Evolutionary conservation across 129 eudicot species (phyloP), one percentile per base, ranked within the genome.

Genomic region (Flaveria brownii): DNA sequence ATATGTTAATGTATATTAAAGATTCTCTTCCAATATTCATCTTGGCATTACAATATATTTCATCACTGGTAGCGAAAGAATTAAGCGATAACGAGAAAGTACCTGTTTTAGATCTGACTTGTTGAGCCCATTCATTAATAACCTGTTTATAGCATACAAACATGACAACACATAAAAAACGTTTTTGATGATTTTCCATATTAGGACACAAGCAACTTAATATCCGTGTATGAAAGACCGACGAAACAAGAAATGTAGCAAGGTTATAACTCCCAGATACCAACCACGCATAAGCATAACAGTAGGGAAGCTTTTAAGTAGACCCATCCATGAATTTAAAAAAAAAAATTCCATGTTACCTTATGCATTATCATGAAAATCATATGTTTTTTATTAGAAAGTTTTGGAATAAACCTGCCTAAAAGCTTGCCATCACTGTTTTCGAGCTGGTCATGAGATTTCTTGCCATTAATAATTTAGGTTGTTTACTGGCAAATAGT

Each of bases 401-500:
- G 49, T 43, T 63, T 50, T 73, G 22, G 9, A 15, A 51, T 42
- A 30, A 47, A 67, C 57, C 84, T 73, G 74, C 79, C 79, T 55
- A 74, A 80, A 80, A 74, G 13, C 66, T 71, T 67, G 74, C 73
- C 84, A 59, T 63, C 57, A 71, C 70, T 78, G 81, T 81, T 33
- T 63, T 63, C 67, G 78, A 76, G 72, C 59, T 54, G 54, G 60
- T 20, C 71, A 65, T 42, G 72, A 66, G 70, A 81, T 81, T 60
- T 56, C 83, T 85, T 70, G 88, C 89, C 77, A 51, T 70, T 16
- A 43, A 80, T 2, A 68, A 80, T 87, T 70, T 90, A 72, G 92
- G 97, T 87, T 87, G 96, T 80, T 90, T 72, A 89, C 96, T 90
- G 97, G 91, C 97, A 93, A 80, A 78, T 86, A 81, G 82, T 84